Conservation (phyloP, 352 stramenopile species). For the Phytopythium kandeliae region DNA sequence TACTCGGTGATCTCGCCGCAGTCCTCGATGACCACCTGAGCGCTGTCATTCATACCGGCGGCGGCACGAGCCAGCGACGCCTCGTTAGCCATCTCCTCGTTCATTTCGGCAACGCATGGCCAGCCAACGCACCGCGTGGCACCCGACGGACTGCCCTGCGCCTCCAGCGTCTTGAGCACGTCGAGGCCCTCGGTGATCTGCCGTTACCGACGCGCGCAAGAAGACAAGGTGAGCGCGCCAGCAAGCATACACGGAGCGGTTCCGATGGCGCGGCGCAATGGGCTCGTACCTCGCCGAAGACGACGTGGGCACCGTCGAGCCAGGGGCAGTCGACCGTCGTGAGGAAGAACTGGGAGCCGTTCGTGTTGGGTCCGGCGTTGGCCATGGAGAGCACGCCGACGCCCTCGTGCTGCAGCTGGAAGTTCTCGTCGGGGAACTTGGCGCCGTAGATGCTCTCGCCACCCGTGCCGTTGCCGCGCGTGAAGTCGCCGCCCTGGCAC, state of each 20-base stretch:
- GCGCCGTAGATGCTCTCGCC: conserved; percentile 93
- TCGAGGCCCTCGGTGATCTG: conserved; percentile 91
- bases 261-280: too few species aligned
- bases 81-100: conserved; percentile 6
- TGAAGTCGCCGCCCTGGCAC: conserved; percentile 98
- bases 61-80: neutral
- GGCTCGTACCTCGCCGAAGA: conserved; percentile 89
- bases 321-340: conserved; percentile 89
- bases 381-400: conserved; percentile 94
- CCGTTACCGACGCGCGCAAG: too few species aligned
- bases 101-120: conserved; percentile 1
- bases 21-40: conserved; percentile 92
- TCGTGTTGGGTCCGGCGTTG: conserved; percentile 96
- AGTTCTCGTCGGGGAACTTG: conserved; percentile 96
- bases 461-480: conserved; percentile 83
- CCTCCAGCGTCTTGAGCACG: conserved; percentile 96
- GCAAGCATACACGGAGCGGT: too few species aligned
- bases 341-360: conserved; percentile 98
- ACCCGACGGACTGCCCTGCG: conserved; percentile 89
- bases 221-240: neutral
- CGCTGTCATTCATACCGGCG: conserved; percentile 13
- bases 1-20: conserved; percentile 90
- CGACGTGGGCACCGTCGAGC: conserved; percentile 86
- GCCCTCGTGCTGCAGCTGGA: conserved; percentile 89
- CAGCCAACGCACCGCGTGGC: conserved; percentile 63